Evolutionary conservation across 345 rosid species (phyloP).

Genomic region (Corymbia maculata): DNA sequence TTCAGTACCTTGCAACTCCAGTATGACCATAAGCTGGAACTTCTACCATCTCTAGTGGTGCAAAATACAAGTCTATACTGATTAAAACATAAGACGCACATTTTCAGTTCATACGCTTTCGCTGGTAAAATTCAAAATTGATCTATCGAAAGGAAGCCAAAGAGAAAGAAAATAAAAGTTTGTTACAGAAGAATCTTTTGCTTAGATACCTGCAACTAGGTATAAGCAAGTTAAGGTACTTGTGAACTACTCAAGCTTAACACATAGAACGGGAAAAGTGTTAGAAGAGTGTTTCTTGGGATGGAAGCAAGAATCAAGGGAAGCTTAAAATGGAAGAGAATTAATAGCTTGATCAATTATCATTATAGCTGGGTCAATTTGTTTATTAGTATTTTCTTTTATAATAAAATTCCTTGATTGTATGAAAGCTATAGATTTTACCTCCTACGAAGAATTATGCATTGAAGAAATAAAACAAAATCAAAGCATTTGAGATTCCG

Average conservation of each 20-base stretch:
- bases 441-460: too few relatives aligned
- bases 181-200: neutral
- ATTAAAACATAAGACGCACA: neutral
- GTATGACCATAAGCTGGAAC: constrained; percentile 23
- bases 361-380: too few relatives aligned
- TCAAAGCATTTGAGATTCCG: too few relatives aligned
- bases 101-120: neutral
- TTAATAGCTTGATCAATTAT: too few relatives aligned
- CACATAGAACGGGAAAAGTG: too few relatives aligned
- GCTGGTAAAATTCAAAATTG: neutral
- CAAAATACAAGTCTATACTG: neutral
- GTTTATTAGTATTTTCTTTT: too few relatives aligned
- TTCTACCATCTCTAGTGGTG: neutral
- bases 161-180: neutral
- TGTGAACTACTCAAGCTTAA: neutral
- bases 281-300: too few relatives aligned
- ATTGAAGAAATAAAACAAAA: too few relatives aligned
- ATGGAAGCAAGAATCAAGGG: too few relatives aligned
- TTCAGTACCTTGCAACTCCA: neutral
- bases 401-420: too few relatives aligned
- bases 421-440: too few relatives aligned
- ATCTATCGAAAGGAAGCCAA: neutral
- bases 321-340: too few relatives aligned
- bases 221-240: neutral
- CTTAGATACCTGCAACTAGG: neutral